A percentile compares a stretch with the other conserved stretches of the same genome.
These are phyloP conservation scores for Beverwykella pulmonaria DNA, from an alignment of 495 filamentous ascomycete genomes.

Conservation along the genomic window DNA sequence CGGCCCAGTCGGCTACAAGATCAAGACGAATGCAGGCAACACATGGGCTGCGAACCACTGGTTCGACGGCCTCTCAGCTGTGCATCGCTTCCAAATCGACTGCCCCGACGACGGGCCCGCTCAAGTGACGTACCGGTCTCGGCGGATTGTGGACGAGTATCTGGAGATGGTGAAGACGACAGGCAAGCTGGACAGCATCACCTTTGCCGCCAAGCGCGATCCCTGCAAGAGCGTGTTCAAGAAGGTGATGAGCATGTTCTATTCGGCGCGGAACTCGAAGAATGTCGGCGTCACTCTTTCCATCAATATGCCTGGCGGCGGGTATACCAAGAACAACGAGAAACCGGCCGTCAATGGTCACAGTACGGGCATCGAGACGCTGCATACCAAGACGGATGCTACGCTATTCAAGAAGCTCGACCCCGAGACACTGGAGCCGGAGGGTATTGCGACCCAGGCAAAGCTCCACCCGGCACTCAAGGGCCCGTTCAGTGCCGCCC, in stretches of 20 bases:
- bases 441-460: slow-evolving; percentile 60
- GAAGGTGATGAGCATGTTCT: slow-evolving; percentile 64
- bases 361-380: slow-evolving; percentile 46
- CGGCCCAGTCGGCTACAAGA: slow-evolving; percentile 78
- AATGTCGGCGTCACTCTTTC: slow-evolving; percentile 68
- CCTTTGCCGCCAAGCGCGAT: slow-evolving; percentile 67
- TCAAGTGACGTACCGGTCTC: slow-evolving; percentile 70
- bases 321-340: slow-evolving; percentile 5
- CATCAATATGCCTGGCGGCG: slow-evolving; percentile 58
- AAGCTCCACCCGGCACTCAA: slow-evolving; percentile 66
- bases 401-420: slow-evolving; percentile 61
- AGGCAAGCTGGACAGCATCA: slow-evolving; percentile 52
- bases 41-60: slow-evolving; percentile 66
- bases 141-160: slow-evolving; percentile 60
- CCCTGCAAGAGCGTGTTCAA: slow-evolving; percentile 69
- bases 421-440: slow-evolving; percentile 69
- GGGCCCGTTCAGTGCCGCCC: slow-evolving; percentile 65
- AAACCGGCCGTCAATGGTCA: slow-evolving; percentile 19
- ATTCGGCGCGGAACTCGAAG: not conserved
- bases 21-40: slow-evolving; percentile 58
- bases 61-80: slow-evolving; percentile 82
- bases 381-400: slow-evolving; percentile 66
- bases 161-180: slow-evolving; percentile 57
- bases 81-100: slow-evolving; percentile 68
- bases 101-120: slow-evolving; percentile 37